Conservation (phyloP, 1,284 basidiomycete genomes). For the Ganoderma boninense region DNA sequence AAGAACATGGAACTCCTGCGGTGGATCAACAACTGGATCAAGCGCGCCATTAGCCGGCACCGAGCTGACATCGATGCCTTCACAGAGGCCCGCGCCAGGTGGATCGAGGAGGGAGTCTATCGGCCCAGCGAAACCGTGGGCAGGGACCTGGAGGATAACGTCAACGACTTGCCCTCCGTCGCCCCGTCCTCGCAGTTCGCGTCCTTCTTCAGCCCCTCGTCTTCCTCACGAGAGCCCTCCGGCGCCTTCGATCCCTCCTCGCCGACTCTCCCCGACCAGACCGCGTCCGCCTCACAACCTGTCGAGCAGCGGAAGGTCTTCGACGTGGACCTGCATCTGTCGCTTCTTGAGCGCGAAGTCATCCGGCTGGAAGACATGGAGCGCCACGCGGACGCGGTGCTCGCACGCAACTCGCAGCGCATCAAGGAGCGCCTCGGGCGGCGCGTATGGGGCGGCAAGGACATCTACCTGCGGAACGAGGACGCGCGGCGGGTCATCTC, state of each 20-base stretch:
- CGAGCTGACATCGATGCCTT: slow-evolving; percentile 55
- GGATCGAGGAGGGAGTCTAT: slow-evolving; percentile 29
- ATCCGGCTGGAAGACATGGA: slow-evolving; percentile 55
- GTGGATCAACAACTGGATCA: slow-evolving; percentile 60
- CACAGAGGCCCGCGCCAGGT: slow-evolving; percentile 37
- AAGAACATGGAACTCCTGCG: slow-evolving; percentile 64
- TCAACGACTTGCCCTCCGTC: slow-evolving; percentile 17
- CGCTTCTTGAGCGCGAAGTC: slow-evolving; percentile 61
- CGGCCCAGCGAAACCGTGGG: slow-evolving; percentile 4
- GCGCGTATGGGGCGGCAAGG: slow-evolving; percentile 68
- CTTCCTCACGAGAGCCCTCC: slow-evolving; percentile 14
- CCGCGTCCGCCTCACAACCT: not conserved
- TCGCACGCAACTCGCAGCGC: slow-evolving; percentile 62
- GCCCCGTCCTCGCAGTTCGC: slow-evolving; percentile 27
- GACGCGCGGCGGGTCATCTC: slow-evolving; percentile 41
- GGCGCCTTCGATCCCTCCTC: not conserved
- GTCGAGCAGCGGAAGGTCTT: slow-evolving; percentile 47
- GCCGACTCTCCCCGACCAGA: too few relatives aligned
- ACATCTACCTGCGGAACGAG: slow-evolving; percentile 58
- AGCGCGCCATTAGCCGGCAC: slow-evolving; percentile 54
- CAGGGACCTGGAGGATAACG: slow-evolving; percentile 7
- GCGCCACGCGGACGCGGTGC: slow-evolving; percentile 49
- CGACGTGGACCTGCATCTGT: slow-evolving; percentile 62
- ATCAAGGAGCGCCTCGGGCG: slow-evolving; percentile 75
- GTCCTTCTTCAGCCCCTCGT: slow-evolving; percentile 34